Evolutionary conservation across 2,329 filamentous ascomycete genomes (phyloP).

Genomic region (Leptographium lundbergii): DNA sequence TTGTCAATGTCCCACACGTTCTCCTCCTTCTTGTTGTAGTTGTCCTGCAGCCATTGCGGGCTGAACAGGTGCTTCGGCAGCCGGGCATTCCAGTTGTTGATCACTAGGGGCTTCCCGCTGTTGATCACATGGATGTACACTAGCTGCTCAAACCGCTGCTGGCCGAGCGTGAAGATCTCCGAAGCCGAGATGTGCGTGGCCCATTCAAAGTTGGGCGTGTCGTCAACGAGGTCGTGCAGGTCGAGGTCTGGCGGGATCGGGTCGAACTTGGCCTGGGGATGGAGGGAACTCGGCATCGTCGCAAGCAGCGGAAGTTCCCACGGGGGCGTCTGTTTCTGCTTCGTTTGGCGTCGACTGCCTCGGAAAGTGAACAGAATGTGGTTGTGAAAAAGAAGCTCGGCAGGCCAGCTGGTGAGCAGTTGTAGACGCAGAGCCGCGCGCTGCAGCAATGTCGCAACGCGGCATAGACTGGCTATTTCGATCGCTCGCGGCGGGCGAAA

Average conservation of each 20-base stretch:
- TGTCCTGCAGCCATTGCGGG: slow-evolving; percentile 64
- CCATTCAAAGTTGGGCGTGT: slow-evolving; percentile 75
- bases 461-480: background rate
- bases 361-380: no score
- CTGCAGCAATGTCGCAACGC: background rate
- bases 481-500: background rate
- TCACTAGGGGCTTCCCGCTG: slow-evolving; percentile 76
- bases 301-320: background rate
- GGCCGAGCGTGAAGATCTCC: slow-evolving; percentile 64
- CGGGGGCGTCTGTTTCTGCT: background rate
- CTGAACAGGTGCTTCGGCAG: slow-evolving; percentile 71
- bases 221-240: slow-evolving; percentile 60
- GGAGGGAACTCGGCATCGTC: slow-evolving; percentile 60
- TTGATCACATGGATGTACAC: slow-evolving; percentile 72
- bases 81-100: slow-evolving; percentile 73
- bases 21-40: slow-evolving; percentile 72
- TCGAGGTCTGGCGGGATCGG: slow-evolving; percentile 81
- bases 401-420: background rate
- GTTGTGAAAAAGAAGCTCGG: background rate
- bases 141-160: slow-evolving; percentile 74
- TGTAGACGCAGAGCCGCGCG: background rate
- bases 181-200: slow-evolving; percentile 67
- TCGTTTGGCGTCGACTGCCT: background rate
- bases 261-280: slow-evolving; percentile 82
- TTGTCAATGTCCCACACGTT: slow-evolving; percentile 68